Evolutionary conservation across 352 stramenopile species (phyloP).

Genomic region (Plasmopara viticola): DNA sequence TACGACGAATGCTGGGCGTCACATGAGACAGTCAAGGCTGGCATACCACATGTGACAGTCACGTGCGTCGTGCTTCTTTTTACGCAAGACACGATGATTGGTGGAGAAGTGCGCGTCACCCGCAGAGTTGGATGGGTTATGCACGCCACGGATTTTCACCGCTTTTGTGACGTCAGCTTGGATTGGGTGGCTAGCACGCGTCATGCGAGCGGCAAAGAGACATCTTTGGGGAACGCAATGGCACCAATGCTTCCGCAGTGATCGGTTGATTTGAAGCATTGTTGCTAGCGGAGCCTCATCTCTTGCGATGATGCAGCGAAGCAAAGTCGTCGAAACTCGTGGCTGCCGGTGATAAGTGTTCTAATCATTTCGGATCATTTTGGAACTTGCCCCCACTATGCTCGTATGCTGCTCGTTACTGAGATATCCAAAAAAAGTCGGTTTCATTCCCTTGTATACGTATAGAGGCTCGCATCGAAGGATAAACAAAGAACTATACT

Average conservation of each 20-base stretch:
- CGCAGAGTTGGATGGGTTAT: conserved; percentile 4
- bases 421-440: background rate
- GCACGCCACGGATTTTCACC: conserved; percentile 14
- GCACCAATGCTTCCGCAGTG: no score
- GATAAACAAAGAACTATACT: background rate
- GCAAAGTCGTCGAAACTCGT: background rate
- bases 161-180: conserved; percentile 12
- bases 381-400: conserved; percentile 20
- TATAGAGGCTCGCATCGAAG: background rate
- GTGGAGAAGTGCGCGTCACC: conserved; percentile 15
- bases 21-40: conserved; percentile 1
- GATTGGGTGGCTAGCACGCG: conserved; percentile 15
- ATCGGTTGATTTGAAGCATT: no score
- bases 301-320: no score
- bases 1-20: conserved; percentile 1
- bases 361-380: conserved; percentile 30
- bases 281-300: no score
- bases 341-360: background rate
- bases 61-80: conserved; percentile 18
- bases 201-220: conserved; percentile 8
- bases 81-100: conserved; percentile 19
- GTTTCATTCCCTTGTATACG: background rate
- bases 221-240: background rate
- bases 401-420: background rate
- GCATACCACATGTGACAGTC: conserved; percentile 27